Evolutionary conservation across 345 rosid genomes (phyloP).

Genomic region (Eucalyptus pauciflora): DNA sequence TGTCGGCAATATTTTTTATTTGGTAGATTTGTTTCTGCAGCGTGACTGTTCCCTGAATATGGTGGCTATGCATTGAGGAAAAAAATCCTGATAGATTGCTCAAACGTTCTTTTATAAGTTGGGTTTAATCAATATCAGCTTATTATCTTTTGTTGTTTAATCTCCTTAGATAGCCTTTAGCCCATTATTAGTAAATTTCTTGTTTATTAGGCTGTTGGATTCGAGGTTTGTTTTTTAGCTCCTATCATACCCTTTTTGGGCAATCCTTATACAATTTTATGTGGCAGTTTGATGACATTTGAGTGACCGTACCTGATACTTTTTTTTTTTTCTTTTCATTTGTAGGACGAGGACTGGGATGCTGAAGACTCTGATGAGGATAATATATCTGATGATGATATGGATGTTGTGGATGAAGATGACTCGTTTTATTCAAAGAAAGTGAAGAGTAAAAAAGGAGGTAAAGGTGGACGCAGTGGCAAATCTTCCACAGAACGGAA

Average conservation of each 20-base stretch:
- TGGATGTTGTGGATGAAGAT: constrained; percentile 60
- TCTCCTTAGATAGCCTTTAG: background rate
- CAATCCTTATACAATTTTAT: background rate
- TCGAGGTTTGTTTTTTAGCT: background rate
- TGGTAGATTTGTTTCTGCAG: background rate
- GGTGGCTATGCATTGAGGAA: background rate
- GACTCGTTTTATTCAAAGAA: constrained; percentile 55
- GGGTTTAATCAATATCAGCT: background rate
- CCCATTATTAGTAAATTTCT: background rate
- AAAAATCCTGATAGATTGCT: background rate
- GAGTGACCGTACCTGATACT: background rate
- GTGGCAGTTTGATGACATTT: background rate
- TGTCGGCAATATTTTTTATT: background rate
- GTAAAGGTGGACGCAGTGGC: constrained; percentile 38
- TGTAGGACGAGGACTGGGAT: constrained; percentile 67
- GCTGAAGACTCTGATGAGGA: constrained; percentile 70
- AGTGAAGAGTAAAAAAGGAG: constrained; percentile 45
- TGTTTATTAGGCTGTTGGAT: background rate
- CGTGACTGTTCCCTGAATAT: background rate
- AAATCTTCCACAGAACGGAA: constrained; percentile 43
- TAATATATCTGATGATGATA: constrained; percentile 50
- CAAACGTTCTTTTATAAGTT: background rate
- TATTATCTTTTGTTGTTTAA: background rate
- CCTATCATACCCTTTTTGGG: background rate
- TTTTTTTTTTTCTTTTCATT: background rate